These are phyloP conservation scores for Leccinum imitatum DNA, from an alignment of 768 basidiomycete species.

Conservation along the genomic window DNA sequence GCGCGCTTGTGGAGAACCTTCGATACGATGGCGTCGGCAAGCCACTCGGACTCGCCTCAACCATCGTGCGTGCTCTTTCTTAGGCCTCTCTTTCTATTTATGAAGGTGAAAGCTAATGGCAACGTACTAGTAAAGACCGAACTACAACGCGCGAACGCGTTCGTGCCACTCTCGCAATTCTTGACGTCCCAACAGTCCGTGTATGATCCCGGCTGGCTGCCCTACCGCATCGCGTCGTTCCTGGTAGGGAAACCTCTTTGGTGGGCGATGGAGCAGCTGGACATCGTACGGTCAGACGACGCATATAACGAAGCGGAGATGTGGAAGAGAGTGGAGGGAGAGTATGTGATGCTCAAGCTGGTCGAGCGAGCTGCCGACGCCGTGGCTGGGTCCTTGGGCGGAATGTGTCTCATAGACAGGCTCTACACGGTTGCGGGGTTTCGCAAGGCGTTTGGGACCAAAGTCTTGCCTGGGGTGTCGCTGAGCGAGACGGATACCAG, in stretches of 20 bases:
- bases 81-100: not conserved
- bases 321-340: slow-evolving; percentile 65
- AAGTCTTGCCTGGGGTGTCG: slow-evolving; percentile 40
- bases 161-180: slow-evolving; percentile 57
- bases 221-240: slow-evolving; percentile 65
- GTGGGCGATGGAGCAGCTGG: slow-evolving; percentile 85
- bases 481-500: slow-evolving; percentile 64
- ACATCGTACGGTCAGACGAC: slow-evolving; percentile 64
- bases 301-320: slow-evolving; percentile 42
- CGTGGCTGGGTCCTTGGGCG: slow-evolving; percentile 44
- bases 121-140: slow-evolving; percentile 66
- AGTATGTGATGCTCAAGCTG: slow-evolving; percentile 66
- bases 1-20: slow-evolving; percentile 55
- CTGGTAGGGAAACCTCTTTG: slow-evolving; percentile 77
- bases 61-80: slow-evolving; percentile 58
- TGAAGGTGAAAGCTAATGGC: slow-evolving; percentile 23
- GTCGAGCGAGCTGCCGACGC: slow-evolving; percentile 66
- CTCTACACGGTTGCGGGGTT: slow-evolving; percentile 66
- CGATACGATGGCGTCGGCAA: slow-evolving; percentile 71
- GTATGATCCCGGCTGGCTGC: slow-evolving; percentile 68
- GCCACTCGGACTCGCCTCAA: slow-evolving; percentile 67
- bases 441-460: slow-evolving; percentile 51
- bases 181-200: slow-evolving; percentile 56
- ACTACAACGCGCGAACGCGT: slow-evolving; percentile 43
- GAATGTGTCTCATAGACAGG: slow-evolving; percentile 50